Conservation (phyloP, 768 basidiomycete genomes). For the Leccinum barrowsii region DNA sequence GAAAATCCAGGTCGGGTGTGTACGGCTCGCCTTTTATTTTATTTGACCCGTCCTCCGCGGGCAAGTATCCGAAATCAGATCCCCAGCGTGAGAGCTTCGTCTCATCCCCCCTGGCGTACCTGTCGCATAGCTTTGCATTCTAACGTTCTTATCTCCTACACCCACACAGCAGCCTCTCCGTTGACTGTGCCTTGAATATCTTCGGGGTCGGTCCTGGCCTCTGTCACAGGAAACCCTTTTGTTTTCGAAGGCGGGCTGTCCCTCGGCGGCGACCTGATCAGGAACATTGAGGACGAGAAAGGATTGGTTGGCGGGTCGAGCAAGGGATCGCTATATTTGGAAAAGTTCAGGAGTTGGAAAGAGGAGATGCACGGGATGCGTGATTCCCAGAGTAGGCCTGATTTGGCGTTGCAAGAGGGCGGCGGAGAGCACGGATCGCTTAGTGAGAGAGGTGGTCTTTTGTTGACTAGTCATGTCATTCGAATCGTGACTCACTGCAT, state of each 20-base stretch:
- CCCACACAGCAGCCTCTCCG: slow-evolving; percentile 19
- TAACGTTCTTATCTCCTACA: not conserved
- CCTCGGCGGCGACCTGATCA: slow-evolving; percentile 39
- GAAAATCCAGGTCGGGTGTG: slow-evolving; percentile 46
- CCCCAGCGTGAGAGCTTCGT: slow-evolving; percentile 32
- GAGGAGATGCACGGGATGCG: slow-evolving; percentile 35
- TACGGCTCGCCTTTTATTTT: not conserved
- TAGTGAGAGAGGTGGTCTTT: slow-evolving; percentile 21
- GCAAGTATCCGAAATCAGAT: slow-evolving; percentile 47
- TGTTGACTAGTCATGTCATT: slow-evolving; percentile 20
- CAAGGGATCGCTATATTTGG: slow-evolving; percentile 33
- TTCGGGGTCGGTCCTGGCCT: slow-evolving; percentile 14
- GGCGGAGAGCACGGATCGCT: not conserved
- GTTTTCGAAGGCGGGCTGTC: slow-evolving; percentile 40
- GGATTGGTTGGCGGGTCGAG: slow-evolving; percentile 32
- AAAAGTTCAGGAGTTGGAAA: slow-evolving; percentile 42
- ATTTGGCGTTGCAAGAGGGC: not conserved
- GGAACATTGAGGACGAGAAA: slow-evolving; percentile 43
- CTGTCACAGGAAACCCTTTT: slow-evolving; percentile 45
- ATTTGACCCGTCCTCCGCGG: not conserved
- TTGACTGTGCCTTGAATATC: slow-evolving; percentile 23
- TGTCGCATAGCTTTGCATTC: not conserved
- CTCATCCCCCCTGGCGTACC: not conserved
- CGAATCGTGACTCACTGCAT: not conserved
- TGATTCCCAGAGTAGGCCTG: not conserved